Evolutionary conservation across 805 yeast genomes (phyloP), one percentile per base, ranked within the genome.

Genomic region (Hanseniaspora mollemarum): DNA sequence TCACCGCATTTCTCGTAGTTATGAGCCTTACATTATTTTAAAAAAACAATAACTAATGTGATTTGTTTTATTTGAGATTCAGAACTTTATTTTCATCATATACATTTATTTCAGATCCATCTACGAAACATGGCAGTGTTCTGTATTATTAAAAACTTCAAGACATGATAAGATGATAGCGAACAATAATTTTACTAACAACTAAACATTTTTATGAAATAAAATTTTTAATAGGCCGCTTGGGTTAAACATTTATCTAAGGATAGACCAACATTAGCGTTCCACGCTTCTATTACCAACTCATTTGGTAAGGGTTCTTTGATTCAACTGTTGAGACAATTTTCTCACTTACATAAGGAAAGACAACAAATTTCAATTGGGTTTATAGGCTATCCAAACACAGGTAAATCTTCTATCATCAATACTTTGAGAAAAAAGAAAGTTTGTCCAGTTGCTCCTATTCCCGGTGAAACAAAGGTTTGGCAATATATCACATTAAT

Each of bases 401-500:
- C 96, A n/a, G 98, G 98, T 58, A 90, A 90, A 65, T 90, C 97
- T 1, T 85, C 95, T 38, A 87, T 90, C 57, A 90, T 90, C 62
- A 90, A 90, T 70, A 88, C 97, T 1, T 71, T 90, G 59, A 79
- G 96, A 64, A 80, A 81, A 66, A 92, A 92, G 76, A 92, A 90
- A 70, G 98, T 90, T 43, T 92, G 97, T 71, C 81, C 76, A 41
- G 97, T 90, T 43, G 98, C 98, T 1, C 98, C 98, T 43, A 87
- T 90, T 60, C 98, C 98, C 28, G 98, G 98, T 66, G 98, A 90
- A 65, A 90, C 98, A 32, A 90, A 90, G 68, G 96, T 90, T 41
- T 90, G 98, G 98, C 98, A 90, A 72, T 90, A 90, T 71, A 88
- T 90, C 60, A 88, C 98, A 3, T 73, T 90, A 60, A 90, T 92